Base-by-base conservation (phyloP, 306 rosid genomes). In the Vigna hirtella region DNA sequence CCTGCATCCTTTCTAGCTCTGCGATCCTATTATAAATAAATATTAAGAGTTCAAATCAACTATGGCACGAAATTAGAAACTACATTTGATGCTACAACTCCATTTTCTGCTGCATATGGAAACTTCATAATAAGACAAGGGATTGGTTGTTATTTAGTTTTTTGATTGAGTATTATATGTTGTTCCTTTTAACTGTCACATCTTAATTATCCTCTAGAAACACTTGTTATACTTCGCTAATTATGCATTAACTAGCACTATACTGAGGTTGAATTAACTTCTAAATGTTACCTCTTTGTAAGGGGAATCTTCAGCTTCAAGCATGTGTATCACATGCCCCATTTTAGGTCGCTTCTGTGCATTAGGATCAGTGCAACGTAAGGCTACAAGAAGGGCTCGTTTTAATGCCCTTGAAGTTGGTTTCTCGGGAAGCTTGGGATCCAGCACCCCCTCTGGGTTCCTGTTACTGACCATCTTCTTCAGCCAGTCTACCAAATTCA, bases 271-370 rank as follows among this genome's bases (percentile, higher is more conserved):
- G 61, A 76, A 65, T 76, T 83, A 73, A 78, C 49, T 64, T 68
- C 34, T 22, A 58, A 76, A 64, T 55, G 62, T 16, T 91, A 93
- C 98, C 84, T 88, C 91, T 87, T 85, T 90, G 81, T 84, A 87
- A 51, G 88, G 89, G 61, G 88, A 71, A 67, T 88, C 98, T 81
- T 91, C 97, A 47, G 98, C 93, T 89, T 93, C 98, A 68, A 91
- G 98, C 97, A 93, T 93, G 84, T 91, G 96, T 70, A 93, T 91
- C 34, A 93, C 86, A 70, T 91, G 97, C 57, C 97, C 97, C 97
- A 93, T 90, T 79, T 87, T 91, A 32, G 98, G 97, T 61, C 97
- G 85, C 80, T 93, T 90, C 61, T 83, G 92, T 57, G 96, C 91
- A 81, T 87, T 88, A 65, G 96, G 96, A 50, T 93, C 98, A 14